These are phyloP conservation scores for Metschnikowia similis DNA, from an alignment of 805 yeast genomes.

Conservation along the genomic window DNA sequence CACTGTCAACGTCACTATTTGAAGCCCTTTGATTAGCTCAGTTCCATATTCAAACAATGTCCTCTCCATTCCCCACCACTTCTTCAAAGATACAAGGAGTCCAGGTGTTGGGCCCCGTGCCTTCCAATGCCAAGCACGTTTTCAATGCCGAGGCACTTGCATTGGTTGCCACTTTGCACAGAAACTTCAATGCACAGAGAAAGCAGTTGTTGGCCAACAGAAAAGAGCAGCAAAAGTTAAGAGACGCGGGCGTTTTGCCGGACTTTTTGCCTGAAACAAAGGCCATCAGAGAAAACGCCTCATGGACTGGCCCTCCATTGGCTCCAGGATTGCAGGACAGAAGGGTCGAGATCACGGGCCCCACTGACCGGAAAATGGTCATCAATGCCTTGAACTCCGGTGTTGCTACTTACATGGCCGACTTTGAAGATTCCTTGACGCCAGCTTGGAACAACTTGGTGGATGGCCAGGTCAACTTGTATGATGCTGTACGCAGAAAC, in stretches of 20 bases:
- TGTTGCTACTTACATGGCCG: conserved; percentile 82
- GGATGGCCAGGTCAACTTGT: conserved; percentile 76
- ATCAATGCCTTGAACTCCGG: conserved; percentile 75
- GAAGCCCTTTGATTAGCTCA: neutral
- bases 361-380: conserved; percentile 80
- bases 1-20: neutral
- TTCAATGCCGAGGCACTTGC: conserved; percentile 60
- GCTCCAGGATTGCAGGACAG: conserved; percentile 73
- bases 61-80: conserved; percentile 43
- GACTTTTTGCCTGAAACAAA: conserved; percentile 67
- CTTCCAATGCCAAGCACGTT: conserved; percentile 48
- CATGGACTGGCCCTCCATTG: conserved; percentile 71
- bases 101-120: conserved; percentile 49
- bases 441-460: conserved; percentile 81
- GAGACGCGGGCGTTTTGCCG: conserved; percentile 61
- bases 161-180: conserved; percentile 68
- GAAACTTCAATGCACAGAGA: conserved; percentile 64
- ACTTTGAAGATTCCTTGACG: conserved; percentile 78
- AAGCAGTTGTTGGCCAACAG: conserved; percentile 57
- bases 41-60: conserved; percentile 6
- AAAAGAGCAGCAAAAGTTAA: conserved; percentile 51
- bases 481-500: conserved; percentile 69
- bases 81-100: conserved; percentile 48
- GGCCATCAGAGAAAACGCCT: conserved; percentile 63
- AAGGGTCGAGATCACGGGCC: conserved; percentile 81